Percentiles rank a stretch among this genome's conserved stretches.
phyloP scores from a whole-genome alignment of 805 yeast species.

The Helenozyma baotianmanensis region DNA sequence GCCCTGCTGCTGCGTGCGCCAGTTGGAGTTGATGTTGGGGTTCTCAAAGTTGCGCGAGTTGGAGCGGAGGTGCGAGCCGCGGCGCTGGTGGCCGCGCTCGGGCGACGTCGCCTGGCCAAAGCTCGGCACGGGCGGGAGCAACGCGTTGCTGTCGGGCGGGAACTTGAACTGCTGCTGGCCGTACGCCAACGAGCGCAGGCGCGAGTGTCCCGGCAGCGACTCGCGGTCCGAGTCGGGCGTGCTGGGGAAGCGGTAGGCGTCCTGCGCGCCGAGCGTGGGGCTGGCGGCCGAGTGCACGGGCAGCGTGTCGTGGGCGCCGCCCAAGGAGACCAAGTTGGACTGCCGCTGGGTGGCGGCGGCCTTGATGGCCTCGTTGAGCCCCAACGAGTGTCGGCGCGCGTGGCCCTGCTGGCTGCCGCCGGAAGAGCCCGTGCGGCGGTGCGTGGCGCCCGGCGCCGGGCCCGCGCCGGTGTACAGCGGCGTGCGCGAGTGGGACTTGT shows the following conservation, averaged over 20 bases:
- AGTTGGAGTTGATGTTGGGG: conserved; percentile 47
- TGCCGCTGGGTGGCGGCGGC: conserved; percentile 91
- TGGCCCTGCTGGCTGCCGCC: conserved; percentile 55
- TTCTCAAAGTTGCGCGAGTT: conserved; percentile 38
- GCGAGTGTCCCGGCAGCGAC: conserved; percentile 20
- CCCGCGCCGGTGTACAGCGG: conserved; percentile 16
- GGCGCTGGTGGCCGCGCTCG: conserved; percentile 37
- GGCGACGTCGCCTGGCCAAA: conserved; percentile 40
- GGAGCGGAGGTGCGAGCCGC: conserved; percentile 36
- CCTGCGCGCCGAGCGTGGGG: conserved; percentile 9
- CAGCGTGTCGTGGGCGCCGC: conserved; percentile 4
- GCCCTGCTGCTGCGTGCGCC: conserved; percentile 60
- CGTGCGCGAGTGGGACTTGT: conserved; percentile 34
- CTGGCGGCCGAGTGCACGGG: conserved; percentile 15
- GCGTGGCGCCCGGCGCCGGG: conserved; percentile 11
- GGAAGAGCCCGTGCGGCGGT: conserved; percentile 29
- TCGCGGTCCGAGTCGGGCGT: conserved; percentile 23
- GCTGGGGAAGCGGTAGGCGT: conserved; percentile 54
- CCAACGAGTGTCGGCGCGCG: conserved; percentile 85
- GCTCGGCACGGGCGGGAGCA: conserved; percentile 53
- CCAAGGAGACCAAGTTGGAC: conserved; percentile 30
- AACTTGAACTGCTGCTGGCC: conserved; percentile 55
- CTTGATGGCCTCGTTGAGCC: conserved; percentile 85
- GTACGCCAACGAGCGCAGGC: conserved; percentile 38
- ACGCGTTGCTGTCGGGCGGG: conserved; percentile 41